Conservation (phyloP, 306 rosid genomes). For the Crotalaria pallida region DNA sequence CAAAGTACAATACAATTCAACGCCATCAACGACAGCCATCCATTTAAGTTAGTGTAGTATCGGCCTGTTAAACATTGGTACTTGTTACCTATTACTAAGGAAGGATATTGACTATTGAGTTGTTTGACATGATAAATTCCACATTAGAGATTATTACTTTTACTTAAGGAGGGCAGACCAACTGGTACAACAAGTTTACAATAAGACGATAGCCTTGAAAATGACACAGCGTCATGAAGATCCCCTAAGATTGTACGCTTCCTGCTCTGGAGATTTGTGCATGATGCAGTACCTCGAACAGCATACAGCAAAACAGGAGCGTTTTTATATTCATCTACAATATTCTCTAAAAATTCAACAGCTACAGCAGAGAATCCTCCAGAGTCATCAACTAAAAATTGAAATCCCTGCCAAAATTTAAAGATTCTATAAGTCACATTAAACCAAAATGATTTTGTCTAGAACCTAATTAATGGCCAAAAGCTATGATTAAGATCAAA, state of each 20-base stretch:
- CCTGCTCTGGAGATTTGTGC: constrained; percentile 36
- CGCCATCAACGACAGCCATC: neutral
- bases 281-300: constrained; percentile 48
- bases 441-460: constrained; percentile 11
- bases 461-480: neutral
- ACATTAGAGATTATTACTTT: constrained; percentile 42
- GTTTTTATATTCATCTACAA: constrained; percentile 77
- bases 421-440: constrained; percentile 1
- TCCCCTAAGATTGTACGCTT: constrained; percentile 53
- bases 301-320: constrained; percentile 65
- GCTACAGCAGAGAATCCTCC: constrained; percentile 92
- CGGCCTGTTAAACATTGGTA: constrained; percentile 3
- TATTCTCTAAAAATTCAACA: constrained; percentile 67
- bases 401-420: constrained; percentile 68
- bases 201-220: constrained; percentile 72
- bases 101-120: constrained; percentile 7
- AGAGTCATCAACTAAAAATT: constrained; percentile 71
- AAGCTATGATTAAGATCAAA: constrained; percentile 3
- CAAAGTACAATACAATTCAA: neutral
- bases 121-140: neutral
- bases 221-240: constrained; percentile 82
- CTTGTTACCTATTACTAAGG: constrained; percentile 2
- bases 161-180: constrained; percentile 68
- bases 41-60: constrained; percentile 6
- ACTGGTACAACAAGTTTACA: constrained; percentile 72